Conservation (phyloP, 2,329 filamentous ascomycete species). For the Calonectria pteridis region DNA sequence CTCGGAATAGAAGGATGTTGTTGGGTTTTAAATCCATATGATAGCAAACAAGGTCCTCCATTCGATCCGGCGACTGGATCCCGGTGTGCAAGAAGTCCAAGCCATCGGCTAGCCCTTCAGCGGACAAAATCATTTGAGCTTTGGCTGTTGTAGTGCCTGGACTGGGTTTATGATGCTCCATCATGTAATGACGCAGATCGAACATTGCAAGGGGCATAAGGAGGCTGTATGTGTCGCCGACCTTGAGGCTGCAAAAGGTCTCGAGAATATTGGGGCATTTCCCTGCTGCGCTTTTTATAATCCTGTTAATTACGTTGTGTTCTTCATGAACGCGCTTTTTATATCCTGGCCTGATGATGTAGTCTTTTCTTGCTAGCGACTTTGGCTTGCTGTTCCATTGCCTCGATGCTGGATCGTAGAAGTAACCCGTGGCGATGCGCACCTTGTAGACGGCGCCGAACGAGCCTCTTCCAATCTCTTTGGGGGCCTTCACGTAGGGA, state of each 20-base stretch:
- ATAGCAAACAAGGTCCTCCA: constrained; percentile 8
- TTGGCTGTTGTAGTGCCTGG: background rate
- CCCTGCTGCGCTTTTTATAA: background rate
- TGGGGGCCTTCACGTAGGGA: background rate
- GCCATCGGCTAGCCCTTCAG: background rate
- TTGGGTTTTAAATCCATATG: constrained; percentile 12
- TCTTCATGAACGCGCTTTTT: background rate
- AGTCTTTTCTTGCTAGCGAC: background rate
- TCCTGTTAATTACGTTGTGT: background rate
- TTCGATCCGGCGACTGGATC: background rate
- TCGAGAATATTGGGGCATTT: background rate
- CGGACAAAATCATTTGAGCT: background rate
- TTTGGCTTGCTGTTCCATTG: background rate
- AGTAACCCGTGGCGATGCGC: background rate
- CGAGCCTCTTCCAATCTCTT: background rate
- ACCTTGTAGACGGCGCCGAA: background rate
- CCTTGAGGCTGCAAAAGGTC: background rate
- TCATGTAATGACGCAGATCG: constrained; percentile 1
- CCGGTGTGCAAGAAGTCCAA: background rate
- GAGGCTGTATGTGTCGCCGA: background rate
- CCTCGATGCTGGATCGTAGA: background rate
- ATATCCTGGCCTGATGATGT: background rate
- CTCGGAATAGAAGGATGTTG: background rate
- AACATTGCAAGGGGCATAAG: background rate
- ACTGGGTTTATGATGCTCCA: background rate